Percentiles rank a stretch among this genome's conserved stretches.
phyloP scores from a whole-genome alignment of 305 asterid genomes.

The Fraxinus paxiana region DNA sequence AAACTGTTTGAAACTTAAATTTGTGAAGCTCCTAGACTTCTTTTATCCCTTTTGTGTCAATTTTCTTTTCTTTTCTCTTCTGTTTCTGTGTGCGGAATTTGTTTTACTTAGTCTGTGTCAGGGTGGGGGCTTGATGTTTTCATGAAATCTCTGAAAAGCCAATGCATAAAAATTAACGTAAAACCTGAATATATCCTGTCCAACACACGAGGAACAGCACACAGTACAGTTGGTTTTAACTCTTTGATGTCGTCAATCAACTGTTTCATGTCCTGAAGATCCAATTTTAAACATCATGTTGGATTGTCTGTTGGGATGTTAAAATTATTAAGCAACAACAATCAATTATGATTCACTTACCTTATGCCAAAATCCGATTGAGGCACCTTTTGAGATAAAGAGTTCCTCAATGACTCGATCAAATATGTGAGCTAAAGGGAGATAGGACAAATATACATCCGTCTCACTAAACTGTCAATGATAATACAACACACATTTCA shows the following conservation, averaged over 20 bases:
- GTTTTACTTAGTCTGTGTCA: background rate
- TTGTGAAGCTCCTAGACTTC: background rate
- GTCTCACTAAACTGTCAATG: slow-evolving; percentile 49
- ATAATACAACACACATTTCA: slow-evolving; percentile 2
- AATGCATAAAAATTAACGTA: background rate
- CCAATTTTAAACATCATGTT: slow-evolving; percentile 9
- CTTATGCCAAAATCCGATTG: slow-evolving; percentile 87
- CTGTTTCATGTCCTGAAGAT: slow-evolving; percentile 56
- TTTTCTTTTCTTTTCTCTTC: background rate
- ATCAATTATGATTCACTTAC: slow-evolving; percentile 23
- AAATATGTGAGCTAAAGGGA: slow-evolving; percentile 84
- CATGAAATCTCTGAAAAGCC: background rate
- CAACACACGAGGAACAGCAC: slow-evolving; percentile 77
- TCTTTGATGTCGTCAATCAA: slow-evolving; percentile 70
- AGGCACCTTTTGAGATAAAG: slow-evolving; percentile 65
- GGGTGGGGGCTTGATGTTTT: background rate
- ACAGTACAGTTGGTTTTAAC: slow-evolving; percentile 63
- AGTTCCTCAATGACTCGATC: slow-evolving; percentile 79
- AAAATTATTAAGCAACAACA: background rate
- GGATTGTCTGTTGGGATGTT: background rate
- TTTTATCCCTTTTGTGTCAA: background rate
- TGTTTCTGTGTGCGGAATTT: background rate
- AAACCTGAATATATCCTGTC: slow-evolving; percentile 77
- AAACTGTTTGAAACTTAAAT: background rate
- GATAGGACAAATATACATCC: slow-evolving; percentile 70